Base-by-base conservation (phyloP, 2,329 filamentous ascomycete genomes). In the Paracorniculantispora psalliotae region DNA sequence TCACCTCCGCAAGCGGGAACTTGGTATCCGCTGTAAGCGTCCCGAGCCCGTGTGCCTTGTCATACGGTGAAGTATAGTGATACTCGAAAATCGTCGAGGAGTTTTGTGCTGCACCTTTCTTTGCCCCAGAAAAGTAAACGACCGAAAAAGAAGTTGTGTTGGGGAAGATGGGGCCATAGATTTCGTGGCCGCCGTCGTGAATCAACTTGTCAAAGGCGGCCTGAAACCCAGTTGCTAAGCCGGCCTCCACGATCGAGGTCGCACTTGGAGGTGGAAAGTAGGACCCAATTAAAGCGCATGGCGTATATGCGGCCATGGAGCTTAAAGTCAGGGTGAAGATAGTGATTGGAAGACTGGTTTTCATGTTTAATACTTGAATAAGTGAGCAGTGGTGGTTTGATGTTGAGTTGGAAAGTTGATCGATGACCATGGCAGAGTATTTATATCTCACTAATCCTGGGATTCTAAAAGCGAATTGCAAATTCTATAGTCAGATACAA, bases 1-100 rank as follows among this genome's bases (percentile, higher is more conserved):
- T 71, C 13, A 73, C 43, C 8, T 67, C 66, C 0, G 70, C 71
- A 1, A 70, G 13, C 0, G 67, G 68, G 3, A 72, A 68, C 1
- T 58, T 60, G 2, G 71, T 71, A 15, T 65, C 28, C 0, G 57
- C 46, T 0, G 65, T 66, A 3, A 73, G 35, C 7, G 59, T 64
- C 1, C 28, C 35, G 2, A 54, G 44, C 5, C 17, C 35, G 3
- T 47, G 26, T 12, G 59, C 52, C 8, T 10, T 10, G 23, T 59
- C 48, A 2, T 44, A 46, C 0, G 62, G 48, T 5, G 67, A 66
- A 2, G 65, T 66, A 53, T 67, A 56, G 30, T 66, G 63, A n/a
- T 67, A 69, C 44, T 64, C 62, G 49, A 67, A 66, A 2, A 51
- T 6, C 35, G 67, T 63, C 0, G 64, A 48, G 0, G 66, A 61